A percentile compares a stretch with the other conserved stretches of the same genome.
Conservation (phyloP, 352 stramenopile genomes). For the Pythium dissimile region DNA sequence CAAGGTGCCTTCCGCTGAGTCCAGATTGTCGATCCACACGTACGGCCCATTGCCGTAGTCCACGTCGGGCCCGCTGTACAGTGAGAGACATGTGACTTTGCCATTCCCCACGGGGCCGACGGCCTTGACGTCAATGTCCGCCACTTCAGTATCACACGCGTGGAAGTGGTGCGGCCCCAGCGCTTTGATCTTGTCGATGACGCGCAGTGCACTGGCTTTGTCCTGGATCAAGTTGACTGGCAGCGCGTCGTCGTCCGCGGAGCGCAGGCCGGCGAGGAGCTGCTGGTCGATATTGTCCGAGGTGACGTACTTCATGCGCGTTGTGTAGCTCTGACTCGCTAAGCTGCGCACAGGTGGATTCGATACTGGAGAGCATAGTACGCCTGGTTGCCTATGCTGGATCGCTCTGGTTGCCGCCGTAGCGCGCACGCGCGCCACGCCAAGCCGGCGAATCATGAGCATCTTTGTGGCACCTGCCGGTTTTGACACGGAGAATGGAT, state of each 20-base stretch:
- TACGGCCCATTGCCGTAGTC: slow-evolving; percentile 94
- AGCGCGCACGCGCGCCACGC: background rate
- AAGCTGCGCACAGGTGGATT: background rate
- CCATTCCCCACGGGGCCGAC: slow-evolving; percentile 96
- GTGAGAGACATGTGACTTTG: slow-evolving; percentile 96
- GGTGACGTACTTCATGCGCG: slow-evolving; percentile 56
- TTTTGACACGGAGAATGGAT: too few species aligned
- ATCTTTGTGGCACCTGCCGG: background rate
- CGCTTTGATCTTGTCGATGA: slow-evolving; percentile 56
- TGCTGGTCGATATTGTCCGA: slow-evolving; percentile 60
- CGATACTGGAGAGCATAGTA: background rate
- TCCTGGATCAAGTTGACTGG: slow-evolving; percentile 83
- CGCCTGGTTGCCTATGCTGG: background rate
- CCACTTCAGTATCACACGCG: slow-evolving; percentile 98
- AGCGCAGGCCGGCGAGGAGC: slow-evolving; percentile 56
- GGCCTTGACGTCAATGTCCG: slow-evolving; percentile 94
- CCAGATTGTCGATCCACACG: slow-evolving; percentile 91
- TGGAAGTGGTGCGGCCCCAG: slow-evolving; percentile 82
- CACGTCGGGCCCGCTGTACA: slow-evolving; percentile 95
- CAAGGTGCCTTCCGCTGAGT: slow-evolving; percentile 85
- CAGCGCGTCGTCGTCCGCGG: slow-evolving; percentile 55
- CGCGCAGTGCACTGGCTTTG: slow-evolving; percentile 49
- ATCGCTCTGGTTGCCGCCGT: background rate
- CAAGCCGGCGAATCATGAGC: slow-evolving; percentile 2
- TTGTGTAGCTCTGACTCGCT: background rate